Base-by-base conservation (phyloP, 73 alveolate genomes). In the Tetrahymena malaccensis region DNA sequence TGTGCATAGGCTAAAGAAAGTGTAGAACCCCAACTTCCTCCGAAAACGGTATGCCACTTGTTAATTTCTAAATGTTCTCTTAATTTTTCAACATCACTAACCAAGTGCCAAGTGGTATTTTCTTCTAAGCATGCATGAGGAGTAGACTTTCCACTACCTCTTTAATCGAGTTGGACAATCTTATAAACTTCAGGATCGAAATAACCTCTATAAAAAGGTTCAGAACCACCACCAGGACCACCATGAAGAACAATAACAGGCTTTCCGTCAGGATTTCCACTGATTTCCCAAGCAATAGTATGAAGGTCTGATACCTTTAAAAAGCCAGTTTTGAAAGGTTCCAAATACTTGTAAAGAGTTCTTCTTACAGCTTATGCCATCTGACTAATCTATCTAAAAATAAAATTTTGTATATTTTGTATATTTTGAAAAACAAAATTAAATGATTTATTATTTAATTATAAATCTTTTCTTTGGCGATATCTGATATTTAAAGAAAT, bases 141-240 rank as follows among this genome's bases (percentile, higher is more conserved):
- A 21, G 94, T 94, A 21, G 94, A 94, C 55, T 94, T 94, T 21
- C 94, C 96, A 83, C 94, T 33, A 37, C 96, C 96, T 55, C 96
- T 50, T 55, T 94, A 55, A 37, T 94, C 94, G 10, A 94, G 55
- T 93, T 83, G 35, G 50, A 55, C 96, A 38, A 94, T 94, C 55
- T 55, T 44, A 27, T 94, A 94, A 37, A 17, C 57, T 94, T 94
- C 96, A 33, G 85, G 85, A 35, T 94, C 96, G 10, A 94, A 94
- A 25, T 4, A 94, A 38, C 84, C 84, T 37, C 96, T 40, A 10
- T 55, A 94, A 33, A 12, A 0, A 11, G 96, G 96, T 10, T 35
- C 37, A 13, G 85, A 94, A 0, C 96, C 96, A 25, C 83, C 94
- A 3, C 94, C 94, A 38, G 96, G 96, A 33, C 96, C 96, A 2